A percentile compares a stretch with the other conserved stretches of the same genome.
Conservation (phyloP, 2,329 filamentous ascomycete species). For the Akanthomyces lecanii region DNA sequence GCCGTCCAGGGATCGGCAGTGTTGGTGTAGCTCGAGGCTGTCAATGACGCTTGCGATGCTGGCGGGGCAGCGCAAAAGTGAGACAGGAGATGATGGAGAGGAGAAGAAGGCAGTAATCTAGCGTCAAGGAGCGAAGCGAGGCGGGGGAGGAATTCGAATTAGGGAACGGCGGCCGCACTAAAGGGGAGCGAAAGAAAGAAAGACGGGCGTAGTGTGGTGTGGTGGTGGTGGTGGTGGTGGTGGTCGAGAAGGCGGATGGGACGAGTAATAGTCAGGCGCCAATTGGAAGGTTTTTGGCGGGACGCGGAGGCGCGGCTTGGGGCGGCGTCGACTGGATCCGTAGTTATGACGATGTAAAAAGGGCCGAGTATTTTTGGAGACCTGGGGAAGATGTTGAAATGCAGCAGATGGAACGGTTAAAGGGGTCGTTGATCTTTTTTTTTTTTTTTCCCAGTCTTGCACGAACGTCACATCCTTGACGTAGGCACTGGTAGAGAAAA, state of each 20-base stretch:
- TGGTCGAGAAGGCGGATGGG: conserved; percentile 15
- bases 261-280: conserved; percentile 29
- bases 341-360: neutral
- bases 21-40: neutral
- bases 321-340: neutral
- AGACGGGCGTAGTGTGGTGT: neutral
- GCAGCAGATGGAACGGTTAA: neutral
- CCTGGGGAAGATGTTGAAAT: neutral
- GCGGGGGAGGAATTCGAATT: neutral
- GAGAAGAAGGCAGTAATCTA: neutral
- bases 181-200: conserved; percentile 19
- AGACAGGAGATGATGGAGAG: neutral
- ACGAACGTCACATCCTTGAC: neutral
- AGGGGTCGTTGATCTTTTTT: neutral
- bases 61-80: neutral
- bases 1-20: neutral
- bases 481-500: neutral
- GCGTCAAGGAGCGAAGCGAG: conserved; percentile 1
- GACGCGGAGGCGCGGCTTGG: neutral
- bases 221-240: neutral
- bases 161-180: conserved; percentile 6
- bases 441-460: neutral
- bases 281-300: conserved; percentile 29
- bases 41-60: neutral
- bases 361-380: neutral